Conservation (phyloP, 2,329 filamentous ascomycete species). For the Aspergillus nomiae region DNA sequence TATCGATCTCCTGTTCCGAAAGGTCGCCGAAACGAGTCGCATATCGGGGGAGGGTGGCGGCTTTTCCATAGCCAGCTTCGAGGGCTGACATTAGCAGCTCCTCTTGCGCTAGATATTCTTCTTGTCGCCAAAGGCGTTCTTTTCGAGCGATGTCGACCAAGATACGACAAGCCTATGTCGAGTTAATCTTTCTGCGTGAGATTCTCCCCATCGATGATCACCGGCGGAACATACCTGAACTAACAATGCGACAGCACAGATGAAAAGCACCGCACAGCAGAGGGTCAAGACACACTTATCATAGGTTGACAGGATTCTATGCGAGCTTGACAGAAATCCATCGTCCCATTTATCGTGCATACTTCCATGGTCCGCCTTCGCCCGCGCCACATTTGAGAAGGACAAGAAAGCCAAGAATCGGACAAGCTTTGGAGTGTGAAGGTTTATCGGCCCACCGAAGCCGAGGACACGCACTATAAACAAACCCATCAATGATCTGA, state of each 20-base stretch:
- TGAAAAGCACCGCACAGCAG: not conserved
- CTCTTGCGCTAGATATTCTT: not conserved
- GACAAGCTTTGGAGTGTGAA: not conserved
- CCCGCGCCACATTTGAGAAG: not conserved
- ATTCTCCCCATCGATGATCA: no score
- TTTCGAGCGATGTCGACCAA: not conserved
- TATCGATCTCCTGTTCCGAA: not conserved
- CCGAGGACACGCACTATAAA: not conserved
- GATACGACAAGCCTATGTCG: not conserved
- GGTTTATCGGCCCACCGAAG: not conserved
- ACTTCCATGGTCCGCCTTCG: not conserved
- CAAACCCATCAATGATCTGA: not conserved
- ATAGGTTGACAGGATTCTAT: not conserved
- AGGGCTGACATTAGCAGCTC: not conserved
- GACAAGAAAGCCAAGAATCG: not conserved
- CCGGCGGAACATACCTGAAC: not conserved
- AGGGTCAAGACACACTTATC: not conserved
- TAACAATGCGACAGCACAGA: not conserved
- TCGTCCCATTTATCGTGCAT: not conserved
- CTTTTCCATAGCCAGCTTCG: not conserved
- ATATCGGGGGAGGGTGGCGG: not conserved
- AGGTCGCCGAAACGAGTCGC: constrained; percentile 4
- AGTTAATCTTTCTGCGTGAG: not conserved
- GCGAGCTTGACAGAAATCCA: not conserved
- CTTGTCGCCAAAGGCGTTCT: not conserved